Evolutionary conservation across 169 alveolate species (phyloP).

Genomic region (Eimeria zaria): DNA sequence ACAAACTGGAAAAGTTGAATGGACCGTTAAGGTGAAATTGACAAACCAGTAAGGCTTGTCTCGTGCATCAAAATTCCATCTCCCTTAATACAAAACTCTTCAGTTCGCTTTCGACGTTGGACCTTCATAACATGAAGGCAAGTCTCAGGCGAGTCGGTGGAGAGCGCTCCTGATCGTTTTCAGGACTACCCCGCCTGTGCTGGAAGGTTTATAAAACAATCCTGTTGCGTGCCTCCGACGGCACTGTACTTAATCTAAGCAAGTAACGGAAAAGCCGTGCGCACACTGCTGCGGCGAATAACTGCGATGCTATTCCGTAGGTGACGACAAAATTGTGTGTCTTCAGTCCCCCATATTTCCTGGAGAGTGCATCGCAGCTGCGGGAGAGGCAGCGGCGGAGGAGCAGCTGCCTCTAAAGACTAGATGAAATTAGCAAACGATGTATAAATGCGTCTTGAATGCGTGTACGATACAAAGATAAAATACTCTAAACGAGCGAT

Average conservation of each 20-base stretch:
- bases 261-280: neutral
- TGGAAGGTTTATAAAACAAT: neutral
- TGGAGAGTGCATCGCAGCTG: neutral
- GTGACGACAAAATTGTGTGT: neutral
- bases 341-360: neutral
- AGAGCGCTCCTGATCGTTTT: neutral
- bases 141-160: neutral
- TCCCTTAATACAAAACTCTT: neutral
- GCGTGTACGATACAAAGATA: neutral
- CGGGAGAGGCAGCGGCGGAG: neutral
- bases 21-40: neutral
- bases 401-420: neutral
- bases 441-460: neutral
- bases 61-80: neutral
- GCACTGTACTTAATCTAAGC: neutral
- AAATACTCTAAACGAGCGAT: neutral
- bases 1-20: neutral
- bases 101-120: neutral
- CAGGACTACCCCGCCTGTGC: neutral
- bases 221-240: neutral
- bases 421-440: neutral
- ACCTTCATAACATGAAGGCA: neutral
- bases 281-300: neutral
- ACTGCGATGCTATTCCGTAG: neutral
- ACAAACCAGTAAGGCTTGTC: constrained; percentile 14